Percentiles rank a stretch among this genome's conserved stretches.
These are phyloP conservation scores for Seiridium cupressi DNA, from an alignment of 2,329 filamentous ascomycete genomes.

Conservation along the genomic window DNA sequence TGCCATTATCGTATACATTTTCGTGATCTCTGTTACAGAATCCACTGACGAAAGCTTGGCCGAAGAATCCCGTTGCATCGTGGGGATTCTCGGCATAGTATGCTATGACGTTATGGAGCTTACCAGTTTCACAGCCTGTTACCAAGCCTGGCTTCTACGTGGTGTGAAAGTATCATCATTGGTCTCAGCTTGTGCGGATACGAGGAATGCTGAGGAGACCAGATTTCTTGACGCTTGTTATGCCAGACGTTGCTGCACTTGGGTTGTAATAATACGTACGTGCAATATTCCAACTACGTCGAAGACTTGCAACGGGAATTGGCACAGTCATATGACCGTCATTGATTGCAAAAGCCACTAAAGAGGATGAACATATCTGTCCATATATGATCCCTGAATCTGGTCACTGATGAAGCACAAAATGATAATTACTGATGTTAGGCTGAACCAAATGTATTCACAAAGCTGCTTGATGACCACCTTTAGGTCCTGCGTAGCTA, in stretches of 20 bases:
- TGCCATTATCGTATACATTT: background rate
- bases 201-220: too few relatives aligned
- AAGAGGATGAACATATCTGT: too few relatives aligned
- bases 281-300: too few relatives aligned
- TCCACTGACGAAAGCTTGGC: background rate
- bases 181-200: too few relatives aligned
- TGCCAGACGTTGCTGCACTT: too few relatives aligned
- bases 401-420: background rate
- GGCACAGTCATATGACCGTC: too few relatives aligned
- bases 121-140: background rate
- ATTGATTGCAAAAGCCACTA: too few relatives aligned
- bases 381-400: too few relatives aligned
- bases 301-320: too few relatives aligned
- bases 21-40: background rate
- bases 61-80: background rate
- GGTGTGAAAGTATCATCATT: too few relatives aligned
- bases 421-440: background rate
- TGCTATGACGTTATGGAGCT: background rate
- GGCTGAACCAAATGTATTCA: slow-evolving; percentile 3
- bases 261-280: too few relatives aligned
- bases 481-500: background rate
- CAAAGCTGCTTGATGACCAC: background rate
- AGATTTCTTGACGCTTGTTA: too few relatives aligned
- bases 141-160: background rate
- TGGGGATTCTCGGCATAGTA: background rate